A percentile compares a stretch with the other conserved stretches of the same genome.
Conservation (phyloP, 192 early-diverging fungal genomes). For the Obelidium mucronatum region DNA sequence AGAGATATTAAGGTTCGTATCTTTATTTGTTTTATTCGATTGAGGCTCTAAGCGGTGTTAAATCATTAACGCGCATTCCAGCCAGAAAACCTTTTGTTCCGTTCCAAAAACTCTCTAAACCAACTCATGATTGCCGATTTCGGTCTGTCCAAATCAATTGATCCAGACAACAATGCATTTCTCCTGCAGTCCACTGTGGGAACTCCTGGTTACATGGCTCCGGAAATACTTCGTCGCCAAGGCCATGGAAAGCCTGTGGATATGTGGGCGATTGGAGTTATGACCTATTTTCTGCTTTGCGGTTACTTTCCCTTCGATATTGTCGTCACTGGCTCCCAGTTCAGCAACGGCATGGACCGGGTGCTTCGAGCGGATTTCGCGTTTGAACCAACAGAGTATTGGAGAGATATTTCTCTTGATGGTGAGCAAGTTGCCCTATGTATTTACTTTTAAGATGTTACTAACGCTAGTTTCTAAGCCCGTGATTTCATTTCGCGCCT, state of each 20-base stretch:
- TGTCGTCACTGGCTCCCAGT: neutral
- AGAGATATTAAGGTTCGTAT: conserved; percentile 46
- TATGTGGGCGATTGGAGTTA: conserved; percentile 82
- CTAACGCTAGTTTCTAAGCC: conserved; percentile 51
- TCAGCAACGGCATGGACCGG: conserved; percentile 36
- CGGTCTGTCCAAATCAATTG: conserved; percentile 73
- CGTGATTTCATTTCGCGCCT: conserved; percentile 79
- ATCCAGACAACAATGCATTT: conserved; percentile 48
- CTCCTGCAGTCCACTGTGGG: conserved; percentile 70
- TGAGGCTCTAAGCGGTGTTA: neutral
- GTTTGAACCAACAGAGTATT: conserved; percentile 60
- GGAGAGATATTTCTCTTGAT: conserved; percentile 74
- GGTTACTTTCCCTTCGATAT: conserved; percentile 57
- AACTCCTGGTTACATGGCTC: conserved; percentile 53
- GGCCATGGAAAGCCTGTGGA: conserved; percentile 80
- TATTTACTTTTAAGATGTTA: conserved; percentile 8
- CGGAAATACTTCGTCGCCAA: conserved; percentile 54
- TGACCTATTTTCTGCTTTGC: conserved; percentile 52
- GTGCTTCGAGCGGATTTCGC: conserved; percentile 53
- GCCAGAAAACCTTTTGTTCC: conserved; percentile 47
- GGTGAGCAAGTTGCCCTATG: conserved; percentile 14
- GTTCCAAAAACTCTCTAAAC: conserved; percentile 10
- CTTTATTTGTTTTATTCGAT: conserved; percentile 3
- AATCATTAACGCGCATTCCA: neutral
- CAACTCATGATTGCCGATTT: conserved; percentile 69